phyloP scores from a whole-genome alignment of 139 green algal species.

The Mesotaenium endlicherianum region DNA sequence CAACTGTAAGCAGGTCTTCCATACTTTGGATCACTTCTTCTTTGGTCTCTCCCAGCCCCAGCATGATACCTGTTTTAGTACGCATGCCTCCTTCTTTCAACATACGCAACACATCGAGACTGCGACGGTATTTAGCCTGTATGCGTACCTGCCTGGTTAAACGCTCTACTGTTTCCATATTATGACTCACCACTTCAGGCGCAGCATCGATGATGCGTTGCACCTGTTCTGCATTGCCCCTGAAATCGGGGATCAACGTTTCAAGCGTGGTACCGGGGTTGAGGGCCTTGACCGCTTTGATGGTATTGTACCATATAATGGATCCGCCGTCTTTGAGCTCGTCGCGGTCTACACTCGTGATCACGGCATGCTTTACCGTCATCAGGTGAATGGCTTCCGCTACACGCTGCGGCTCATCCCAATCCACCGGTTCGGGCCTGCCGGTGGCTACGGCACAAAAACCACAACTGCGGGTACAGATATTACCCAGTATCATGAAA shows the following conservation, averaged over 20 bases:
- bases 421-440: conserved; percentile 67
- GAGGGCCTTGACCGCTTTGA: too few relatives aligned
- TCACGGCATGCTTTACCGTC: conserved; percentile 69
- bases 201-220: too few relatives aligned
- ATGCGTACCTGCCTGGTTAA: too few relatives aligned
- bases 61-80: conserved; percentile 28
- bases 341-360: conserved; percentile 73
- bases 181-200: too few relatives aligned
- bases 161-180: too few relatives aligned
- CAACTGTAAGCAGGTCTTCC: background rate
- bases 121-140: too few relatives aligned
- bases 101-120: too few relatives aligned
- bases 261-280: too few relatives aligned
- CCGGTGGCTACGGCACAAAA: conserved; percentile 88
- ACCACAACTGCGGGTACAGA: conserved; percentile 79
- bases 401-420: conserved; percentile 74
- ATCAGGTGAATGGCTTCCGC: conserved; percentile 45
- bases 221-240: too few relatives aligned
- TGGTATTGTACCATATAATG: too few relatives aligned
- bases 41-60: conserved; percentile 34
- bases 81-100: too few relatives aligned
- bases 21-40: conserved; percentile 26
- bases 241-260: too few relatives aligned
- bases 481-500: conserved; percentile 86
- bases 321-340: conserved; percentile 86